Evolutionary conservation across 2,329 filamentous ascomycete species (phyloP).

Genomic region (Aureobasidium sp.): DNA sequence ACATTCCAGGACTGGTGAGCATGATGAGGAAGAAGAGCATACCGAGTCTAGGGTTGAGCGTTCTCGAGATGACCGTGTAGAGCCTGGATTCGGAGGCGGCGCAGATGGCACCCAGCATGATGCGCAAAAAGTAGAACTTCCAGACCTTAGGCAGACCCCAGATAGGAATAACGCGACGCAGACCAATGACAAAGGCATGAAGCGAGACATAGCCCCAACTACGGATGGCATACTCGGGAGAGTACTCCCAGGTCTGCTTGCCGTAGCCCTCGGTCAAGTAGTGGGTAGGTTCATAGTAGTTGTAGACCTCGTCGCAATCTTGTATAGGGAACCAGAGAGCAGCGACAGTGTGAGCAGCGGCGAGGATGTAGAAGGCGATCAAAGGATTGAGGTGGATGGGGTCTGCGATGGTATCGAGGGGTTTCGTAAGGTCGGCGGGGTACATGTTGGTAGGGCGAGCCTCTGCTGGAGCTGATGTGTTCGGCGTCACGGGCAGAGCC

Average conservation of each 20-base stretch:
- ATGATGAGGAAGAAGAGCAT: conserved; percentile 73
- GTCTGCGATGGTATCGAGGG: not conserved
- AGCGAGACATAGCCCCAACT: conserved; percentile 86
- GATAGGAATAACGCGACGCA: conserved; percentile 52
- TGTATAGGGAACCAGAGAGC: conserved; percentile 84
- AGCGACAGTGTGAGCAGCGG: conserved; percentile 63
- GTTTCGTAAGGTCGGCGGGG: not conserved
- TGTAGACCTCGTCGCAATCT: conserved; percentile 98
- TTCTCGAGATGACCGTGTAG: conserved; percentile 66
- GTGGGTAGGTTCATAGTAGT: conserved; percentile 97
- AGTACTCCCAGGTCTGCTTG: conserved; percentile 98
- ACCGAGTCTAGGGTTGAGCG: conserved; percentile 73
- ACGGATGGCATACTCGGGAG: conserved; percentile 85
- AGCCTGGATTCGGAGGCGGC: conserved; percentile 74
- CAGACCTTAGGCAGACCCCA: conserved; percentile 31
- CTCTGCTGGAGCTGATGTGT: not conserved
- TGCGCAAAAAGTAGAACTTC: conserved; percentile 84
- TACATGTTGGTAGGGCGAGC: not conserved
- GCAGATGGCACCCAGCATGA: conserved; percentile 64
- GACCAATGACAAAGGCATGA: conserved; percentile 63
- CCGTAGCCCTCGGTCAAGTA: conserved; percentile 90
- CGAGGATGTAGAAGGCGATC: conserved; percentile 70
- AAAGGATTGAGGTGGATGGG: conserved; percentile 45
- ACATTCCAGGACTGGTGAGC: conserved; percentile 79
- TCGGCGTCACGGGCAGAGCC: not conserved